Percentiles rank a stretch among this genome's conserved stretches.
Evolutionary conservation across 2,329 filamentous ascomycete genomes (phyloP).

Genomic region (Alternaria alternata): DNA sequence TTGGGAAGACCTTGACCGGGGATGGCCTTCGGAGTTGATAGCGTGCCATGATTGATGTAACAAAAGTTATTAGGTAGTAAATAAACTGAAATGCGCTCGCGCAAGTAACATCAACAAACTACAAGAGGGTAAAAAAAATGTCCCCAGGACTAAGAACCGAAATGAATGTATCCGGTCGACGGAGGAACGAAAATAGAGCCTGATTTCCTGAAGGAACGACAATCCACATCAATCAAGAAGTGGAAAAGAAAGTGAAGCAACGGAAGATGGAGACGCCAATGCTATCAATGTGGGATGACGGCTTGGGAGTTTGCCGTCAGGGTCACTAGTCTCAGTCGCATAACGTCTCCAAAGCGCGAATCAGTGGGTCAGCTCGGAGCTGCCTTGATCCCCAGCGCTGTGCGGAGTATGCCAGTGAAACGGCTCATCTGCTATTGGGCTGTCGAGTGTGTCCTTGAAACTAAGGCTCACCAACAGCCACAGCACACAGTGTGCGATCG

Average conservation of each 20-base stretch:
- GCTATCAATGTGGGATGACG: conserved; percentile 39
- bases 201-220: conserved; percentile 20
- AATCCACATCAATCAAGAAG: conserved; percentile 26
- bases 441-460: conserved; percentile 33
- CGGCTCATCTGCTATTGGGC: conserved; percentile 20
- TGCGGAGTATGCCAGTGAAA: conserved; percentile 22
- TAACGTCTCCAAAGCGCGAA: conserved; percentile 34
- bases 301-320: conserved; percentile 25
- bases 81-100: conserved; percentile 13
- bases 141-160: conserved; percentile 41
- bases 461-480: conserved; percentile 30
- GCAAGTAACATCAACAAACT: conserved; percentile 12
- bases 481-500: conserved; percentile 19
- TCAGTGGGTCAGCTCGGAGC: conserved; percentile 25
- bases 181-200: conserved; percentile 32
- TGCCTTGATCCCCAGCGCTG: conserved; percentile 14
- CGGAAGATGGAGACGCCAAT: conserved; percentile 38
- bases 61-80: conserved; percentile 19
- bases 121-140: conserved; percentile 19
- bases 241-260: conserved; percentile 27
- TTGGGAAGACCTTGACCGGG: conserved; percentile 32
- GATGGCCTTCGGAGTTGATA: conserved; percentile 40
- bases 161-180: conserved; percentile 43
- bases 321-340: conserved; percentile 29
- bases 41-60: conserved; percentile 31